phyloP scores from a whole-genome alignment of 129 eudicot genomes.

The Lonicera japonica region DNA sequence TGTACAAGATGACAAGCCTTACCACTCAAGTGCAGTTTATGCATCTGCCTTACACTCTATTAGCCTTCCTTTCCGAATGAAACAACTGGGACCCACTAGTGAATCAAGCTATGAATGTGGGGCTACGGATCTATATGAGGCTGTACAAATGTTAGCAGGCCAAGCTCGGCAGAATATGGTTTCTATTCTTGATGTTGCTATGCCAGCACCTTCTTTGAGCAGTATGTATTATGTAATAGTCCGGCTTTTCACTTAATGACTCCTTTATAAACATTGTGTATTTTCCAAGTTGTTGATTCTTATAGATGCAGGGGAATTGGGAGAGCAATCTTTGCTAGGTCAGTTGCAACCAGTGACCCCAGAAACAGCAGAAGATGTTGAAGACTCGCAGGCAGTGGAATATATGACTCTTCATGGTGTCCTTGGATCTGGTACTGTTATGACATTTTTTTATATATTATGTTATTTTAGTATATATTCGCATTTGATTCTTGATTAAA shows the following conservation, averaged over 20 bases:
- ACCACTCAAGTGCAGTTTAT: conserved; percentile 82
- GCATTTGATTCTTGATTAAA: not conserved
- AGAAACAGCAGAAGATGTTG: conserved; percentile 60
- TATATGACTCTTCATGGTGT: conserved; percentile 61
- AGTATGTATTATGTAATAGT: conserved; percentile 32
- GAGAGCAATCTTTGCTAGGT: conserved; percentile 38
- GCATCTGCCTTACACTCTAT: conserved; percentile 89
- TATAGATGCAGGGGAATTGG: conserved; percentile 31
- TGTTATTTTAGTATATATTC: not conserved
- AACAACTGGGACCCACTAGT: conserved; percentile 44
- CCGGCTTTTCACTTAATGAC: not conserved
- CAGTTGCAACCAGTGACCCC: conserved; percentile 66
- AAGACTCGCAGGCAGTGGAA: conserved; percentile 74
- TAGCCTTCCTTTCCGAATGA: conserved; percentile 82
- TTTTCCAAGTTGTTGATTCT: conserved; percentile 1
- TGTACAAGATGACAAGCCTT: conserved; percentile 57
- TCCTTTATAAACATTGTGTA: not conserved
- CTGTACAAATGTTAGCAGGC: conserved; percentile 65
- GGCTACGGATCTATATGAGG: conserved; percentile 45
- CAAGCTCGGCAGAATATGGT: conserved; percentile 76
- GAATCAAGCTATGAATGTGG: conserved; percentile 44
- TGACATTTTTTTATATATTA: not conserved
- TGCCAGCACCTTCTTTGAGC: conserved; percentile 72
- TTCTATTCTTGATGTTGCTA: conserved; percentile 54
- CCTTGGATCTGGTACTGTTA: conserved; percentile 51